Base-by-base conservation (phyloP, 169 alveolate species). In the Plasmodium billcollinsi region DNA sequence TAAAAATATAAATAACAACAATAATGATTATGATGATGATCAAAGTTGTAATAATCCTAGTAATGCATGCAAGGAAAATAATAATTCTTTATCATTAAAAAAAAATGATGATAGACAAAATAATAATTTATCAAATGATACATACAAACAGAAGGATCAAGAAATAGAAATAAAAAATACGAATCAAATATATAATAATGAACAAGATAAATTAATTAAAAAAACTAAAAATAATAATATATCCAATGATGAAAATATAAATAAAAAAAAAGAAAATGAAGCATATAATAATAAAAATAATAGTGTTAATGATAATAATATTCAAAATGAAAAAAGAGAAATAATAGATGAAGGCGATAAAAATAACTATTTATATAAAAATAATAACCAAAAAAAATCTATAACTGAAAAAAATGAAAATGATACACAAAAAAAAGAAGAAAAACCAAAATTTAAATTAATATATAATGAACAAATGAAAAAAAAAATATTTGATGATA, bases 401-500 rank as follows among this genome's bases (percentile, higher is more conserved):
- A 5, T 33, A 33, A 33, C 9, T 0, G 45, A 45, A 58, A 56
- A 33, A 73, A n/a, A 12, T 18, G 20, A 33, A 20, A 58, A 11
- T 59, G 85, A 54, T 11, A 58, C 20, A 54, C 54, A 65, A 21
- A n/a, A 14, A 29, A 74, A 59, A 4, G 43, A 0, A 3, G 90
- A 49, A 24, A 61, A 69, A 61, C 66, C 54, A 67, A 80, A 80
- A 56, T n/a, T 67, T 26, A 80, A 80, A 69, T 58, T 80, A 47
- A 54, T 80, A 18, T 49, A 20, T 49, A 80, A 80, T 29, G 73
- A 67, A 24, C 83, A 80, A 59, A 45, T 80, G 52, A 66, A 69
- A 29, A 80, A 47, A 49, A 80, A 80, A 71, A 20, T 80, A 9
- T 80, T 80, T 69, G 83, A 80, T n/a, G 80, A 80, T 69, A 70